Base-by-base conservation (phyloP, 805 yeast species). In the Pichia cephalocereana region DNA sequence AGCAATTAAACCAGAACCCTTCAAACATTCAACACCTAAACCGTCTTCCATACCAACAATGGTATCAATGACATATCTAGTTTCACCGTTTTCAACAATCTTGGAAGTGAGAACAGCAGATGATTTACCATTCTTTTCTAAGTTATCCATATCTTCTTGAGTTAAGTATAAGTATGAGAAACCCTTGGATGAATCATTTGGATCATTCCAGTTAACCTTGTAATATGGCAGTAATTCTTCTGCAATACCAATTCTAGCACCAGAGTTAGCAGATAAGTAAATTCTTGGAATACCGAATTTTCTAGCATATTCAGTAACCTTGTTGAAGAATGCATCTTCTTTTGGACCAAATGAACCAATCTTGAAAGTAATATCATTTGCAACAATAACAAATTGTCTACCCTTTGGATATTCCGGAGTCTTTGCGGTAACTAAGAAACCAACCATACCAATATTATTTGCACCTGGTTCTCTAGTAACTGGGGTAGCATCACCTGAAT, bases 271-370 rank as follows among this genome's bases (percentile, higher is more conserved):
- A 58, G 97, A 87, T 58, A 93, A 74, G 70, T 93, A 93, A 49
- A 93, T 79, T 71, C 99, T 78, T 63, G 99, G 99, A 58, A 93
- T 82, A 52, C 99, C 99, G 55, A 82, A 76, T 63, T 79, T 74
- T 71, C 96, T 80, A 34, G 98, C 96, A 57, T 82, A 77, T 62
- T 89, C 95, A 36, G 99, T 93, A 55, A 90, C 96, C 64, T 83
- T 82, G 74, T 86, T 79, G 77, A 93, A 93, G 74, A 83, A 93
- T 48, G 72, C 75, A 70, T 93, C 99, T 71, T 93, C 99, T 59
- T 77, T 83, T 26, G 99, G 99, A 60, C 99, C 99, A 61, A 93
- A 93, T 0, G 99, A 95, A 69, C 99, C 99, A 69, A 93, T 91
- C 80, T 89, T 90, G 76, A 76, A 93, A 40, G 99, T 93, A 62